These are phyloP conservation scores for Juncus inflexus DNA, from an alignment of 176 grass and related monocot genomes.

Conservation along the genomic window DNA sequence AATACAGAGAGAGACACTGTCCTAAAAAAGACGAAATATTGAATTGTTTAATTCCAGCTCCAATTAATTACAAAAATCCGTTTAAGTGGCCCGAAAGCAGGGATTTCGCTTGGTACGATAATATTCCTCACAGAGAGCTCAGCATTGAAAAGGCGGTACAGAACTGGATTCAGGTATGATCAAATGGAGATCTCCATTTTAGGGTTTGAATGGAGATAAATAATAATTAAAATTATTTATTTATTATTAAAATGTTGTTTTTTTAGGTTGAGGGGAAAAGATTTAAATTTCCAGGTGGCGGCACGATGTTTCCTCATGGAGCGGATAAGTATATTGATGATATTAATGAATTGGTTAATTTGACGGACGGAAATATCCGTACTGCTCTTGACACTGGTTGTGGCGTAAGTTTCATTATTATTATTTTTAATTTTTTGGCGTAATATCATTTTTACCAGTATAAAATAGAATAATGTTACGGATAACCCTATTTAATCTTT, in stretches of 20 bases:
- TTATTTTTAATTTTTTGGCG: no score
- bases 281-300: slow-evolving; percentile 76
- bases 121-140: slow-evolving; percentile 82
- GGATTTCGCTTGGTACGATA: slow-evolving; percentile 84
- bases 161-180: slow-evolving; percentile 69
- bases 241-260: no score
- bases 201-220: no score
- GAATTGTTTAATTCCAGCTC: slow-evolving; percentile 66
- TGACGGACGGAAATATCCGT: slow-evolving; percentile 60
- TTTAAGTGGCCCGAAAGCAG: slow-evolving; percentile 73
- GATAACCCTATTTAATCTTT: no score
- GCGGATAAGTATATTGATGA: slow-evolving; percentile 83
- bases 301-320: slow-evolving; percentile 77
- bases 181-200: no score
- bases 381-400: slow-evolving; percentile 85
- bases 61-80: slow-evolving; percentile 63
- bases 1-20: slow-evolving; percentile 77
- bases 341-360: slow-evolving; percentile 53
- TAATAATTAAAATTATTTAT: no score
- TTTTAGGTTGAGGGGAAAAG: slow-evolving; percentile 37
- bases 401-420: slow-evolving; percentile 82
- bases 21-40: slow-evolving; percentile 49
- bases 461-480: no score
- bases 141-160: slow-evolving; percentile 88
- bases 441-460: no score